phyloP scores from a whole-genome alignment of 2,329 filamentous ascomycete genomes.

The Knufia petricola region DNA sequence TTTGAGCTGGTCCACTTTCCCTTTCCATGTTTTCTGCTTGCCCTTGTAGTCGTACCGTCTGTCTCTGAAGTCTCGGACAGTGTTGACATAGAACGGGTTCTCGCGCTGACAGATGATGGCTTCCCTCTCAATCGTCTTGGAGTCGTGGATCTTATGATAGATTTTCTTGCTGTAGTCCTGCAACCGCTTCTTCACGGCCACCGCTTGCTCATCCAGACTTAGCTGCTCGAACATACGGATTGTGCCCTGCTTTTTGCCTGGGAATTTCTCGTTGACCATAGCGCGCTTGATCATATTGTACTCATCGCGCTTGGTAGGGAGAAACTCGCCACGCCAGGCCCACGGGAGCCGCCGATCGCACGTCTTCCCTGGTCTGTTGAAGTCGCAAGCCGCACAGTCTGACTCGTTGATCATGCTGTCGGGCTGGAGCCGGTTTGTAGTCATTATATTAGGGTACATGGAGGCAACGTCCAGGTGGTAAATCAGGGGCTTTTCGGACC shows the following conservation, averaged over 20 bases:
- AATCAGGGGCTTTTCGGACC: constrained; percentile 77
- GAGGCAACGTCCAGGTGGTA: constrained; percentile 98
- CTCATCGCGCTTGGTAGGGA: constrained; percentile 91
- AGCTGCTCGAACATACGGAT: constrained; percentile 71
- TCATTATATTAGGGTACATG: constrained; percentile 99
- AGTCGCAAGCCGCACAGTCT: constrained; percentile 94
- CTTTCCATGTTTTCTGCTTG: constrained; percentile 96
- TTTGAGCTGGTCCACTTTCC: constrained; percentile 81
- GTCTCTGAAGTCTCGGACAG: constrained; percentile 90
- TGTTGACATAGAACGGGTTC: constrained; percentile 97
- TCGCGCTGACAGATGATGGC: constrained; percentile 97
- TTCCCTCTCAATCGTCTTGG: constrained; percentile 82
- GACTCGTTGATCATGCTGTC: constrained; percentile 99
- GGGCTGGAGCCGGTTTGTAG: constrained; percentile 90
- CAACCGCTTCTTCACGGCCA: constrained; percentile 71
- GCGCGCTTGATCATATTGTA: constrained; percentile 98
- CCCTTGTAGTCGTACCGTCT: constrained; percentile 98
- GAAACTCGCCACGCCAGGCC: constrained; percentile 95
- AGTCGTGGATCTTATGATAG: constrained; percentile 97
- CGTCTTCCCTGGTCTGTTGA: constrained; percentile 93
- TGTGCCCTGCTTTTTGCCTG: constrained; percentile 65
- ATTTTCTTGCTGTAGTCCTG: constrained; percentile 96
- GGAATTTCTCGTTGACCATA: constrained; percentile 85
- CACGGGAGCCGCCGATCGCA: constrained; percentile 91
- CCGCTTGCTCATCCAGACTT: constrained; percentile 69